Base-by-base conservation (phyloP, 2,329 filamentous ascomycete genomes). In the Calonectria multiphialidica region DNA sequence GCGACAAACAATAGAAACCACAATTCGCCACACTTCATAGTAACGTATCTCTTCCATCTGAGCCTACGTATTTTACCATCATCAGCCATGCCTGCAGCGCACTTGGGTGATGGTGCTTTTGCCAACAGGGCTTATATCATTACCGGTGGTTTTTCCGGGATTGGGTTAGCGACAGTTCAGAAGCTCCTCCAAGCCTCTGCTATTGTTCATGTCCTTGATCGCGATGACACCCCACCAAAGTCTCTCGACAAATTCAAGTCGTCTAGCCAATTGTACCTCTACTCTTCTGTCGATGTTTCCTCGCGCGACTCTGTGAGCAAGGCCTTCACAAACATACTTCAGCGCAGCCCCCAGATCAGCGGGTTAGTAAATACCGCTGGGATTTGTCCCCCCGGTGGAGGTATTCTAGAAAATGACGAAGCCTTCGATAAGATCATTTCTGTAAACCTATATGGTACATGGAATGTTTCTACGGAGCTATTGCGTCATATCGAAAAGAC, bases 391-490 rank as follows among this genome's bases (percentile, higher is more conserved):
- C 57, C 35, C 6, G 30, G 35, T 15, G 64, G 40, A 6, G 47
- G 37, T 15, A 55, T 44, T 15, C n/a, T 55, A 3, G 49, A 66
- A 18, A 42, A 44, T 33, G 64, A 66, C 49, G 49, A 66, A 10
- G 10, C n/a, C 4, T 57, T 44, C 6, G 35, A 62, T 28, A 8
- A 12, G 18, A 42, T 18, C 35, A 30, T 23, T 37, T 57, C 64
- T 33, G 62, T 65, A 5, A 65, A 65, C 23, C 44, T 65, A 18
- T 35, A 53, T 18, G 62, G 62, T 4, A 65, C 62, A 16, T 66
- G 64, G 64, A 55, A 44, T 44, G 40, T 45, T 35, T 7, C 23
- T 9, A 57, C 64, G n/a, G 64, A 66, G 23, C 37, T 44, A 15
- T 13, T 62, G 16, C 53, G 53, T 7, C 33, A 35, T 21, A 40